Percentiles rank a stretch among this genome's conserved stretches.
Evolutionary conservation across 106 monocot genomes (phyloP).

Genomic region (Triglochin maritima): DNA sequence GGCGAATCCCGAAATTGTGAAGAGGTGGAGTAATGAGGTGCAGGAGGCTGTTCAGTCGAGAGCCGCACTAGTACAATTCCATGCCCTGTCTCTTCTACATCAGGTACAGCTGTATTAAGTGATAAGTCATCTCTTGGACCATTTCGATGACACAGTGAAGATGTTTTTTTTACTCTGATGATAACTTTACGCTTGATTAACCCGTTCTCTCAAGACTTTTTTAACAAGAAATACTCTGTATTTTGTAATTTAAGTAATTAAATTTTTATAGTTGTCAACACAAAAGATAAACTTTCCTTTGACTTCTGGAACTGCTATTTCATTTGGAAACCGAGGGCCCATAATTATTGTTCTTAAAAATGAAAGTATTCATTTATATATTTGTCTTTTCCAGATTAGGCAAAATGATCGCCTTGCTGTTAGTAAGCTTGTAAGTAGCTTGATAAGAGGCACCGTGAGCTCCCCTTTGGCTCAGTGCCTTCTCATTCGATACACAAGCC

Average conservation of each 20-base stretch:
- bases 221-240: no score
- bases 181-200: no score
- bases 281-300: no score
- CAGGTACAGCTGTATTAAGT: constrained; percentile 37
- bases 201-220: no score
- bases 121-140: background rate
- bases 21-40: constrained; percentile 99
- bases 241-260: no score
- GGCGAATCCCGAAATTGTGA: constrained; percentile 96
- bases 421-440: constrained; percentile 86
- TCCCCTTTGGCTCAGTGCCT: constrained; percentile 97
- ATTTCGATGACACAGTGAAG: no score
- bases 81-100: constrained; percentile 94
- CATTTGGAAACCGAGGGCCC: no score
- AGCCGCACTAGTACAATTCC: constrained; percentile 95
- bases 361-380: background rate
- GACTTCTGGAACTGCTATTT: no score
- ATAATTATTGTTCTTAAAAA: no score
- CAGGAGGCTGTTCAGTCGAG: constrained; percentile 99
- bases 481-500: constrained; percentile 82
- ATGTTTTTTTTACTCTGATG: no score
- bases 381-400: constrained; percentile 47
- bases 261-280: no score
- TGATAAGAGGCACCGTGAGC: constrained; percentile 85
- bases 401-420: constrained; percentile 98